Evolutionary conservation across 2,329 filamentous ascomycete genomes (phyloP).

Genomic region (Aspergillus candidus): DNA sequence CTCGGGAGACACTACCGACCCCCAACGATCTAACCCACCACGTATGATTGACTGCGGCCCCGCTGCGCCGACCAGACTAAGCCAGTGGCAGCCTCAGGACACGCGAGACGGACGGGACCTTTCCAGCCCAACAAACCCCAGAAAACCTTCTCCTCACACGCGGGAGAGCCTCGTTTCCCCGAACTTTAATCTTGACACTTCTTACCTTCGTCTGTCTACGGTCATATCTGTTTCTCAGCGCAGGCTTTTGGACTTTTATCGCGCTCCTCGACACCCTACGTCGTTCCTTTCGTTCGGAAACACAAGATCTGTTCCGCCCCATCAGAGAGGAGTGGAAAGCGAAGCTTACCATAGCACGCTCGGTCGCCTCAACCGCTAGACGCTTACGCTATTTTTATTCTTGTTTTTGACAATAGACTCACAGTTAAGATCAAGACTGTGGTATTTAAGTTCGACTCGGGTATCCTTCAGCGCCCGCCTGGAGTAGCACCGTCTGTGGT

Average conservation of each 20-base stretch:
- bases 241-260: too few species aligned
- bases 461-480: not conserved
- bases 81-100: slow-evolving; percentile 1
- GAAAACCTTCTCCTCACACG: slow-evolving; percentile 6
- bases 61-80: not conserved
- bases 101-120: slow-evolving; percentile 2
- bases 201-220: slow-evolving; percentile 1
- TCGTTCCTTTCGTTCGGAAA: too few species aligned
- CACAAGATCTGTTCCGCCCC: too few species aligned
- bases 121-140: slow-evolving; percentile 1
- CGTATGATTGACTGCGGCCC: too few species aligned
- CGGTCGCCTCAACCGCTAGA: too few species aligned
- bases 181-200: not conserved
- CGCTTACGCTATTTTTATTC: too few species aligned
- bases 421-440: not conserved
- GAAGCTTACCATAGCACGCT: too few species aligned
- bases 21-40: too few species aligned
- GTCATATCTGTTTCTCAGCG: not conserved
- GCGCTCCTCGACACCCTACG: too few species aligned
- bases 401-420: not conserved
- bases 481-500: slow-evolving; percentile 11
- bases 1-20: too few species aligned
- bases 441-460: slow-evolving; percentile 1
- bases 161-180: not conserved
- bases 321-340: too few species aligned